Evolutionary conservation across 2,329 filamentous ascomycete genomes (phyloP).

Genomic region (Exophiala sideris): DNA sequence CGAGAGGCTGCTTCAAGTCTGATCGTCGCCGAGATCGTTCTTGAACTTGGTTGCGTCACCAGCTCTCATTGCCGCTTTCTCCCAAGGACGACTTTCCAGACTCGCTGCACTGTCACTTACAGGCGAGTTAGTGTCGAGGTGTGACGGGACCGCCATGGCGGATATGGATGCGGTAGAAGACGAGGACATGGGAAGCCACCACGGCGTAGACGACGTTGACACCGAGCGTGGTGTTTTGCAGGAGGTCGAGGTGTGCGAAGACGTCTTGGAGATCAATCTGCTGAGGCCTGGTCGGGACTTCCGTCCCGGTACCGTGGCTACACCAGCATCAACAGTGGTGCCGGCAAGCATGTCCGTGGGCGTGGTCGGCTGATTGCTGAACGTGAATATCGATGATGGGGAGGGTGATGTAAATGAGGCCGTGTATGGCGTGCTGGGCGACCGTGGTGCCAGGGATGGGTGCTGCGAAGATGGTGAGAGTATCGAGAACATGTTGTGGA

Average conservation of each 20-base stretch:
- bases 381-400: not conserved
- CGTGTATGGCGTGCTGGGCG: not conserved
- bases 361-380: not conserved
- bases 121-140: not conserved
- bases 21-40: conserved; percentile 15
- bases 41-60: conserved; percentile 1
- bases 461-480: conserved; percentile 11
- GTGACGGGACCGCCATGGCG: too few relatives aligned
- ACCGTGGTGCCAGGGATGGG: conserved; percentile 5
- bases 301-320: not conserved
- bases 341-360: not conserved
- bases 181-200: too few relatives aligned
- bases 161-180: too few relatives aligned
- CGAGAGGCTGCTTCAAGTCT: not conserved
- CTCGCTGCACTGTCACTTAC: not conserved
- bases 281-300: not conserved
- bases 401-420: not conserved
- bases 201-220: too few relatives aligned
- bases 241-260: too few relatives aligned
- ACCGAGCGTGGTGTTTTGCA: too few relatives aligned
- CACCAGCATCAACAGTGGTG: not conserved
- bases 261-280: too few relatives aligned
- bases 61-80: not conserved
- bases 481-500: not conserved
- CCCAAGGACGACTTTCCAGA: not conserved